Percentiles rank a stretch among this genome's conserved stretches.
These are phyloP conservation scores for Tricholoma sp. DNA, from an alignment of 768 basidiomycete genomes.

Conservation along the genomic window DNA sequence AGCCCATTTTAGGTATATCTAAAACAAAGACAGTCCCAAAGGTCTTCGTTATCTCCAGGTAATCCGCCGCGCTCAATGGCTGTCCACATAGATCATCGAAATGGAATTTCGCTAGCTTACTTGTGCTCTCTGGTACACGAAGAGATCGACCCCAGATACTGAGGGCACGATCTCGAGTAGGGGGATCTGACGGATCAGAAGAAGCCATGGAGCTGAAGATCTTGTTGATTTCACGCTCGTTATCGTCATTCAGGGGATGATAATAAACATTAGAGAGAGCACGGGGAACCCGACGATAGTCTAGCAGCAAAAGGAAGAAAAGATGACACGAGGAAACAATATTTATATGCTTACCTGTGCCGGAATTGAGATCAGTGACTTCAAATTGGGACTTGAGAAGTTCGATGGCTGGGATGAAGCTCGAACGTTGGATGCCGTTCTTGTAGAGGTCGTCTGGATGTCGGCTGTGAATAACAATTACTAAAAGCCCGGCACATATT, in stretches of 20 bases:
- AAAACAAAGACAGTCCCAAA: constrained; percentile 87
- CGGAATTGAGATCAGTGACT: constrained; percentile 93
- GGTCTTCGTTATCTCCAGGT: constrained; percentile 84
- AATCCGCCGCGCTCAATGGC: constrained; percentile 92
- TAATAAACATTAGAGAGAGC: constrained; percentile 94
- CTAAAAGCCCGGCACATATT: not conserved
- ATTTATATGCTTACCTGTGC: constrained; percentile 59
- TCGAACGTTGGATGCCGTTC: constrained; percentile 95
- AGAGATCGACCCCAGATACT: constrained; percentile 90
- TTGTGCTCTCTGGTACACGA: constrained; percentile 73
- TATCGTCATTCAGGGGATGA: constrained; percentile 66
- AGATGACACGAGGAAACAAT: constrained; percentile 1
- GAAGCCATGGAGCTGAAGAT: constrained; percentile 73
- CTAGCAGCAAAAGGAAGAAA: constrained; percentile 32
- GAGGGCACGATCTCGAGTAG: constrained; percentile 58
- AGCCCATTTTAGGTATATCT: constrained; percentile 84
- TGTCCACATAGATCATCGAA: constrained; percentile 86
- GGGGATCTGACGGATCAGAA: constrained; percentile 46
- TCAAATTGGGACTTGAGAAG: constrained; percentile 83
- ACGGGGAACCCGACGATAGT: constrained; percentile 92
- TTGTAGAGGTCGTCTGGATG: constrained; percentile 97
- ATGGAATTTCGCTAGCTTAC: constrained; percentile 75
- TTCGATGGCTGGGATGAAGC: constrained; percentile 93
- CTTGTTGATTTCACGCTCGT: constrained; percentile 68
- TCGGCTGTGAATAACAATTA: constrained; percentile 52